Base-by-base conservation (phyloP, 2,329 filamentous ascomycete genomes). In the Emergomyces orientalis region DNA sequence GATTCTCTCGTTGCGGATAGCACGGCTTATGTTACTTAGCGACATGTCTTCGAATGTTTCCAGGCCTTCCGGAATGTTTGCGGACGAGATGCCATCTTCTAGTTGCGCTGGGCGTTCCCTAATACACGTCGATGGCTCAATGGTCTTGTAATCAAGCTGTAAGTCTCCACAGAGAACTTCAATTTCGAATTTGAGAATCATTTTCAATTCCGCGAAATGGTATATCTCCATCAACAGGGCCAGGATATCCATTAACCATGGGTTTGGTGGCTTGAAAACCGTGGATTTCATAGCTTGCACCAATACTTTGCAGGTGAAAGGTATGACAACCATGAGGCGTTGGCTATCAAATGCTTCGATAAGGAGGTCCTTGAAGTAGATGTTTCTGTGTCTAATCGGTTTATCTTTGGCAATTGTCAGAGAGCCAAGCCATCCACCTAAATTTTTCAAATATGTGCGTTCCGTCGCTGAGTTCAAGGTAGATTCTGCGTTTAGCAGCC, bases 121-220 rank as follows among this genome's bases (percentile, higher is more conserved):
- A 62, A 99, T 94, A 71, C 92, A 88, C 27, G 88, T 87, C 0
- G 92, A 90, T 0, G 93, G 90, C 69, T 95, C 89, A 65, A 97
- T 91, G 64, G 84, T 88, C 77, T 95, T 96, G 76, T 96, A 89
- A 66, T 97, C 91, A n/a, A 97, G 81, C 62, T 88, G 88, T 19
- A 99, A 80, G 14, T 92, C 92, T 73, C 95, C 95, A 80, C 92
- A 99, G 30, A 99, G 82, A 32, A 99, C 92, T 75, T 99, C 94
- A 63, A 99, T 97, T 75, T 99, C 94, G 69, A 99, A 99, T 71
- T 97, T 99, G 60, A 96, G 86, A 69, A 97, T 97, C 45, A 99
- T 84, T 74, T 97, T 97, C 62, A 99, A 80, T 69, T 97, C 93
- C 17, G 90, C 91, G 70, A 89, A 89, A 71, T 96, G 88, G 71